Base-by-base conservation (phyloP, 306 rosid species). In the Sphenostylis stenocarpa region DNA sequence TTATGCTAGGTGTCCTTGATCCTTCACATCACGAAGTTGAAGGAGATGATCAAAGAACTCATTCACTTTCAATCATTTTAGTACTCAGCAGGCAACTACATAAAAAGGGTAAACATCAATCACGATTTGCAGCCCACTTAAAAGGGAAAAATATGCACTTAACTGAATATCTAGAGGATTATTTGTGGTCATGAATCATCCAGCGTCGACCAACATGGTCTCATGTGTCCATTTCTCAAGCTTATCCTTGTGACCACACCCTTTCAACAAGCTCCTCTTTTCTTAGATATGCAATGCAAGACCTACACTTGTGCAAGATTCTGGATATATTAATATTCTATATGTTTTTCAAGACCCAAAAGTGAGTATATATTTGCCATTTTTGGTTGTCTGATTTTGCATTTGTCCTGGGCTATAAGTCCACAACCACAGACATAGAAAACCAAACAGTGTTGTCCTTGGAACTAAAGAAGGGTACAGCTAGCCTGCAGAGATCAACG, bases 401-500 rank as follows among this genome's bases (percentile, higher is more conserved):
- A 44, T 62, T 75, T 72, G 73, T 69, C 78, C 12, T 21, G n/a
- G 7, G 76, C 55, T 66, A 73, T 66, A 45, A 36, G 20, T 28
- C 53, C 81, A 68, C 70, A 81, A 60, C 52, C 72, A 14, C 72
- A 65, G 83, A 77, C 87, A 82, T 19, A 60, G 70, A 80, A 41
- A 71, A 86, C 83, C 57, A 79, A 57, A 55, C 80, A 67, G 80
- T 58, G 65, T 52, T 60, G 77, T 20, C 57, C 52, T 61, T 20
- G 8, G 33, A 75, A 75, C 72, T 47, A 49, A n/a, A 15, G 80
- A 80, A 51, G 56, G 83, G 83, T 39, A 75, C 55, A 55, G 15
- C 15, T 41, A 41, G 56, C 39, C 82, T 48, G 69, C 76, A 43
- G 48, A 67, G 65, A 64, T 29, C 44, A 81, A 81, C 84, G 58